These are phyloP conservation scores for Phytophthora niederhauseri DNA, from an alignment of 352 stramenopile species.

Conservation along the genomic window DNA sequence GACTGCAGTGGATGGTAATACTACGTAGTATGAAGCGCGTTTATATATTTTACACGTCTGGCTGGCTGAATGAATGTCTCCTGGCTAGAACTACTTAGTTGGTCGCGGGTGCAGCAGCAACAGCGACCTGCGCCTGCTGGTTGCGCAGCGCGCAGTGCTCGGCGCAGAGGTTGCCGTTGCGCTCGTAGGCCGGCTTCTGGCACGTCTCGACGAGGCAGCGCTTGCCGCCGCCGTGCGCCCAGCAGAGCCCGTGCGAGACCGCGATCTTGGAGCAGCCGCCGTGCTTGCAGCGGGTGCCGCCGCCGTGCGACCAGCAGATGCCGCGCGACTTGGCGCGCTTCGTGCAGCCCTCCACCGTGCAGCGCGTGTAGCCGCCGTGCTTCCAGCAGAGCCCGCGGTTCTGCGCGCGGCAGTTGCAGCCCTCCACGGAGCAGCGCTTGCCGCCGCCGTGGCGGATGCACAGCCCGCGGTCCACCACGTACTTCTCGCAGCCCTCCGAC, in stretches of 20 bases:
- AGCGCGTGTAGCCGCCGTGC: conserved; percentile 51
- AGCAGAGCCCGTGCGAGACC: conserved; percentile 56
- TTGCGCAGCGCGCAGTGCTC: conserved; percentile 29
- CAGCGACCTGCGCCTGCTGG: conserved; percentile 9
- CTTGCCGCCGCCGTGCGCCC: conserved; percentile 56
- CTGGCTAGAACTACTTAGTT: conserved; percentile 18
- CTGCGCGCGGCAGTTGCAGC: conserved; percentile 59
- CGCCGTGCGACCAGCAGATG: conserved; percentile 87
- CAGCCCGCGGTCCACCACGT: conserved; percentile 58
- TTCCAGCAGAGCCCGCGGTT: conserved; percentile 55
- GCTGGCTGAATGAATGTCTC: background rate
- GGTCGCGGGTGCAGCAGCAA: background rate
- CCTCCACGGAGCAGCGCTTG: conserved; percentile 52
- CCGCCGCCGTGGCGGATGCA: conserved; percentile 39
- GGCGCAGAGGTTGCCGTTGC: conserved; percentile 58
- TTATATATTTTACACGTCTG: conserved; percentile 35
- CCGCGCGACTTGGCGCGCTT: conserved; percentile 63
- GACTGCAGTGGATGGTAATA: background rate
- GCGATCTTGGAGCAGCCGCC: conserved; percentile 61
- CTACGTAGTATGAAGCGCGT: conserved; percentile 19
- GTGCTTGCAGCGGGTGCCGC: conserved; percentile 66
- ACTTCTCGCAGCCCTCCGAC: conserved; percentile 53
- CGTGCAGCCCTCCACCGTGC: conserved; percentile 51
- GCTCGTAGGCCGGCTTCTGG: conserved; percentile 62
- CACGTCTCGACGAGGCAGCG: conserved; percentile 45